Evolutionary conservation across 176 grass and related monocot species (phyloP), one percentile per base, ranked within the genome.

Genomic region (Olyra latifolia): DNA sequence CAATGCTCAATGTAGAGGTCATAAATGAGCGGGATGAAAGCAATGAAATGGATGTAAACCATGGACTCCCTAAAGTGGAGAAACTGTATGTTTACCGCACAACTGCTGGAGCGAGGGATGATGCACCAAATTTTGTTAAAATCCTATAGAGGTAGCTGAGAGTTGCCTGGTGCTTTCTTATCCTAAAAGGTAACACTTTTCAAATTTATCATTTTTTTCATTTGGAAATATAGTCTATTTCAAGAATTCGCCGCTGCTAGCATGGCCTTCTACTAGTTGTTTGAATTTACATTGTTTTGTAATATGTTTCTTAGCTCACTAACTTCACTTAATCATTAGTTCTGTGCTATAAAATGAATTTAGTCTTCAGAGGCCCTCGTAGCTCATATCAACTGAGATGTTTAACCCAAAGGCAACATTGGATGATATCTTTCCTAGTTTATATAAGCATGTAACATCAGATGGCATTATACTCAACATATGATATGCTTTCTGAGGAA

Each of bases 51-150:
- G 88, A 86, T 60, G 86, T 84, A 47, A 87, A 54, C 71, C 65
- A 62, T 32, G 72, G 20, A 41, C 9, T 44, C 44, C 70, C 58
- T 14, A 93, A 66, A 87, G 88, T 93, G 43, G 88, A 97, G 59
- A 93, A 93, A 59, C 67, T 97, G 45, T 97, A 97, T 59, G 88
- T 93, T 35, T 93, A 97, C 77, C 85, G 94, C 40, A 93, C 88
- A 16, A 81, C 85, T 62, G 88, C 80, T 80, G 94, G 94, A 62
- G 77, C 71, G 14, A 91, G 94, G 72, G 73, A 76, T 70, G 94
- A 97, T 80, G 86, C 86, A 44, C 94, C 94, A 64, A 80, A 83
- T 84, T 93, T 89, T 89, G 91, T 97, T 56, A 91, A 83, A 65
- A 97, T 86, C 68, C 62, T 97, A 40, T 93, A 93, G 91, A 87